Conservation (phyloP, 176 grass and related monocot species). For the Chloris gayana region DNA sequence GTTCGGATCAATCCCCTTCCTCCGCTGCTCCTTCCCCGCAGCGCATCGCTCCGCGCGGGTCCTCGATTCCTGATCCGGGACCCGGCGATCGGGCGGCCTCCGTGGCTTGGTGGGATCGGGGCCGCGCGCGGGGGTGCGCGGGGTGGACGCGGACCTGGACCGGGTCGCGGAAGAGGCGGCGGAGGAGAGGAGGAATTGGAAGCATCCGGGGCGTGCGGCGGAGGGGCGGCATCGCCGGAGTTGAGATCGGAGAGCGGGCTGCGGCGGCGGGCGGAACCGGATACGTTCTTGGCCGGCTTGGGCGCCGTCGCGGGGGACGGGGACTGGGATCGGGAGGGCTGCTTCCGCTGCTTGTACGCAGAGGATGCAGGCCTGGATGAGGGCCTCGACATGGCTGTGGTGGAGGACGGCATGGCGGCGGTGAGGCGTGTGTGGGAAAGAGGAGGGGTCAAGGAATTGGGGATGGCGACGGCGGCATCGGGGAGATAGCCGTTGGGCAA, state of each 20-base stretch:
- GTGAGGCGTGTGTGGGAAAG: background rate
- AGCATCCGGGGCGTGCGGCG: conserved; percentile 46
- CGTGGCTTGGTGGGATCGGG: conserved; percentile 5
- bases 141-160: conserved; percentile 23
- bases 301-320: conserved; percentile 45
- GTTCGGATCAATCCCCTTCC: background rate
- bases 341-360: conserved; percentile 20
- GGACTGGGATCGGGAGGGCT: background rate
- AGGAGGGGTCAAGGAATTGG: background rate
- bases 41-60: background rate
- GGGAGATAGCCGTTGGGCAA: conserved; percentile 47
- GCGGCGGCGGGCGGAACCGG: conserved; percentile 32
- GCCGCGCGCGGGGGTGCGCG: conserved; percentile 21
- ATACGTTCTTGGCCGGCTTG: conserved; percentile 25
- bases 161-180: conserved; percentile 33
- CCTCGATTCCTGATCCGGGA: conserved; percentile 38
- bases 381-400: conserved; percentile 21
- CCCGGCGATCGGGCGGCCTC: background rate
- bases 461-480: background rate
- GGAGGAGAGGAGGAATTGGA: conserved; percentile 60
- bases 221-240: conserved; percentile 33
- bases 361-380: conserved; percentile 19
- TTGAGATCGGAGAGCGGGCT: conserved; percentile 71
- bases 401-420: conserved; percentile 14
- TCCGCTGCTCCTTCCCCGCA: background rate